Base-by-base conservation (phyloP, 495 filamentous ascomycete genomes). In the Neurospora pannonica region DNA sequence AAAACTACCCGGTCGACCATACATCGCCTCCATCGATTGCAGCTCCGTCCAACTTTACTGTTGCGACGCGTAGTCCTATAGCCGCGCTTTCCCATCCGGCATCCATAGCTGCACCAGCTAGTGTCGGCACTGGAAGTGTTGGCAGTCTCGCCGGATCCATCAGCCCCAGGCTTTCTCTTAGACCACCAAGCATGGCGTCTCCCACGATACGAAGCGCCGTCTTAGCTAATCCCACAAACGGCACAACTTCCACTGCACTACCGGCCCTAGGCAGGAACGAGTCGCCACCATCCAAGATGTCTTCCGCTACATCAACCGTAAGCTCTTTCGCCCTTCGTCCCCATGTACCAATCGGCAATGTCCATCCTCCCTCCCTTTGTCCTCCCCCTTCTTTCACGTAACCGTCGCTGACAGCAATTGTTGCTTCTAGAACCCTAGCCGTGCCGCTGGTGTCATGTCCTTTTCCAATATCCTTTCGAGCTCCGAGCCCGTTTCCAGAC, bases 401-500 rank as follows among this genome's bases (percentile, higher is more conserved):
- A 34, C 38, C 31, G 36, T 7, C 28, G 39, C 72, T 76, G 70
- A 78, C 60, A 60, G 70, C 74, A 70, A 39, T 62, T 11, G 39
- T 71, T 74, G 74, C 77, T 77, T 28, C 78, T 75, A 92, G 87
- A 92, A 88, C 71, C 86, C 89, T 39, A 86, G 89, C 72, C 89
- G 92, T 75, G 88, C 91, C 71, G 89, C 90, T 24, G 91, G 95
- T 82, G 92, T 94, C 17, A 97, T 97, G 94, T 93, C 93, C 4
- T 94, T 97, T 76, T 94, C 93, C 39, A 96, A 92, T 79, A 97
- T 97, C 72, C 88, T 97, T 42, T 94, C 93, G 2, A 91, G 87
- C 74, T 88, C 92, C 78, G 92, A 93, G 62, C 87, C 89, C 37
- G 80, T 85, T 40, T 77, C 86, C 6, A 86, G 87, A 75, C 85